These are phyloP conservation scores for Solanum phureja DNA, from an alignment of 257 asterid species.

Conservation along the genomic window DNA sequence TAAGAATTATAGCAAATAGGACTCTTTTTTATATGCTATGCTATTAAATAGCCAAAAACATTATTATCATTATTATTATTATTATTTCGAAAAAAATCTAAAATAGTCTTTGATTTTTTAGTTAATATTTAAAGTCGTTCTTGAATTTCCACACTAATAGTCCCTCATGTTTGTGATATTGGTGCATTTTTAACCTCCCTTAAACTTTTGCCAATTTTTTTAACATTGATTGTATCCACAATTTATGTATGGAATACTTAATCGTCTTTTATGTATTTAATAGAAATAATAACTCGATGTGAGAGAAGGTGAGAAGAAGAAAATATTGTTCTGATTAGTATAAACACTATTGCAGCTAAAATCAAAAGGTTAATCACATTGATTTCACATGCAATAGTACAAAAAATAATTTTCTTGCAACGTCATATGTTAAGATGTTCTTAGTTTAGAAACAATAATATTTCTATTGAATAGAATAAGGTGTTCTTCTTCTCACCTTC, in stretches of 20 bases:
- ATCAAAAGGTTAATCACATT: background rate
- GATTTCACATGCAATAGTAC: background rate
- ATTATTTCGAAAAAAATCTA: too few relatives aligned
- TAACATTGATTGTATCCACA: too few relatives aligned
- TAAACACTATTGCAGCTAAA: background rate
- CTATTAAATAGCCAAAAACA: background rate
- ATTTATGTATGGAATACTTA: too few relatives aligned
- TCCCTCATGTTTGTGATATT: background rate
- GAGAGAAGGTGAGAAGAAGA: too few relatives aligned
- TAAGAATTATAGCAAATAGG: background rate
- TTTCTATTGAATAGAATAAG: background rate
- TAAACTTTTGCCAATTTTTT: too few relatives aligned
- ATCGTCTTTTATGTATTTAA: too few relatives aligned
- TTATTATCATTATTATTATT: too few relatives aligned
- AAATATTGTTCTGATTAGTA: background rate
- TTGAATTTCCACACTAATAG: background rate
- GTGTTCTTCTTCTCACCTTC: background rate
- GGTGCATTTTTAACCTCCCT: background rate
- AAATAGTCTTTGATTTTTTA: too few relatives aligned
- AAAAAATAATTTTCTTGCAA: background rate
- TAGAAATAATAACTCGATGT: too few relatives aligned
- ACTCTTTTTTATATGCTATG: background rate
- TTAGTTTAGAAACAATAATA: background rate
- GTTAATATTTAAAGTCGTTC: too few relatives aligned
- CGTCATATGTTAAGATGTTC: background rate